A percentile compares a stretch with the other conserved stretches of the same genome.
phyloP scores from a whole-genome alignment of 176 grass and related monocot genomes.

The Paspalum notatum region DNA sequence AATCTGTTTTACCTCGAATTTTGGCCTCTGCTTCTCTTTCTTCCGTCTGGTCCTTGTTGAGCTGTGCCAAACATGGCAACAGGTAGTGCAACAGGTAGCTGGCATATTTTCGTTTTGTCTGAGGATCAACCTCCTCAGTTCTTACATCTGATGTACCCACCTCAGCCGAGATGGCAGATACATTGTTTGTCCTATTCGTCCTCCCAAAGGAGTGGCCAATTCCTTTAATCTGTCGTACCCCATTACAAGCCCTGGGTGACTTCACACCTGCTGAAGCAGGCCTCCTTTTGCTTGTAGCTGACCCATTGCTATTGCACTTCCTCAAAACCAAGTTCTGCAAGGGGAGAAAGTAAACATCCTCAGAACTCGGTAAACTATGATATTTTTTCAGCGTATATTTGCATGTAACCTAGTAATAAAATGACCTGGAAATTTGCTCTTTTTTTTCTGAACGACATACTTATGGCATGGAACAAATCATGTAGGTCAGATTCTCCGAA shows the following conservation, averaged over 20 bases:
- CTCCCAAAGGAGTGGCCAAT: not conserved
- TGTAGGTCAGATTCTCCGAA: not conserved
- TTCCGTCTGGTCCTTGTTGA: slow-evolving; percentile 58
- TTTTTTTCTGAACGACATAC: not conserved
- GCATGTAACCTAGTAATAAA: not conserved
- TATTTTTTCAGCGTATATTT: not conserved
- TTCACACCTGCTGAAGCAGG: not conserved
- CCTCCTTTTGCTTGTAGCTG: slow-evolving; percentile 19
- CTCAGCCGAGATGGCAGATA: not conserved
- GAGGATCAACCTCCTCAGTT: slow-evolving; percentile 20
- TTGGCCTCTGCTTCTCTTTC: slow-evolving; percentile 64
- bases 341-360: not conserved
- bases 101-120: slow-evolving; percentile 42
- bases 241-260: slow-evolving; percentile 1
- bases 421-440: not conserved
- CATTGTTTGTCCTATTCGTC: not conserved
- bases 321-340: slow-evolving; percentile 22
- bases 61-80: slow-evolving; percentile 53
- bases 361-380: not conserved
- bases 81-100: slow-evolving; percentile 64
- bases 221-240: not conserved
- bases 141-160: slow-evolving; percentile 17
- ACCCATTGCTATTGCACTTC: not conserved
- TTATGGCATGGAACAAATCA: no score
- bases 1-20: slow-evolving; percentile 48